phyloP scores from a whole-genome alignment of 164 flowering plant genomes.

The Akebia trifoliata region DNA sequence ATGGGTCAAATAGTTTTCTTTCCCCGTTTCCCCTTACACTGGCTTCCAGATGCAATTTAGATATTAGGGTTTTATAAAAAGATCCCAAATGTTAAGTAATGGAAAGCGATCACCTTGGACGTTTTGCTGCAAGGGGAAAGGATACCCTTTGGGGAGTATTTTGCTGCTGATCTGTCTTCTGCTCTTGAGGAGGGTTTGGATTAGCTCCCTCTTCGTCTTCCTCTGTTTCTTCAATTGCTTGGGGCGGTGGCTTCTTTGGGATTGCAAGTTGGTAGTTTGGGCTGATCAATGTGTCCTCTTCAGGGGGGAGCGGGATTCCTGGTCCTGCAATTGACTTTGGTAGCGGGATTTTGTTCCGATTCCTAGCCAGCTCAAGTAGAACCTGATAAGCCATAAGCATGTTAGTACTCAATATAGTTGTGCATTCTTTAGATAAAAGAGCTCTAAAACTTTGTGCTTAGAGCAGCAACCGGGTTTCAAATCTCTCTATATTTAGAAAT shows the following conservation, averaged over 20 bases:
- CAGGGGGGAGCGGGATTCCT: constrained; percentile 77
- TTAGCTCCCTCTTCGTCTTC: constrained; percentile 59
- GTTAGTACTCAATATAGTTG: no score
- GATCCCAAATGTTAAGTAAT: neutral
- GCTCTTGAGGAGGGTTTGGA: constrained; percentile 47
- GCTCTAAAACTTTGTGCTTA: neutral
- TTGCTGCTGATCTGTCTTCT: constrained; percentile 41
- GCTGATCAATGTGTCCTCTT: constrained; percentile 68
- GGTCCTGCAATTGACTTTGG: constrained; percentile 65
- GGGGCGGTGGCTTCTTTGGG: constrained; percentile 46
- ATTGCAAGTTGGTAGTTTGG: constrained; percentile 88
- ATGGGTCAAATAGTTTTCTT: neutral
- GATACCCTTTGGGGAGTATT: constrained; percentile 68
- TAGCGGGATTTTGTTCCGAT: constrained; percentile 66
- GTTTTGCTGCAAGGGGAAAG: constrained; percentile 68
- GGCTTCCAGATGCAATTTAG: neutral
- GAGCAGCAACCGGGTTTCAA: no score
- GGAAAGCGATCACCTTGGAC: constrained; percentile 25
- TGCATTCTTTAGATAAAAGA: neutral
- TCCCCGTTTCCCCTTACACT: neutral
- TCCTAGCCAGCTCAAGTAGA: constrained; percentile 65
- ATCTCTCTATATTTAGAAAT: no score
- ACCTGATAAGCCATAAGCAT: constrained; percentile 45
- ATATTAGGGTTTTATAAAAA: neutral
- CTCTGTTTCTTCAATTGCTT: constrained; percentile 60